These are phyloP conservation scores for Xerocomellus amylosporus DNA, from an alignment of 768 basidiomycete genomes.

Conservation along the genomic window DNA sequence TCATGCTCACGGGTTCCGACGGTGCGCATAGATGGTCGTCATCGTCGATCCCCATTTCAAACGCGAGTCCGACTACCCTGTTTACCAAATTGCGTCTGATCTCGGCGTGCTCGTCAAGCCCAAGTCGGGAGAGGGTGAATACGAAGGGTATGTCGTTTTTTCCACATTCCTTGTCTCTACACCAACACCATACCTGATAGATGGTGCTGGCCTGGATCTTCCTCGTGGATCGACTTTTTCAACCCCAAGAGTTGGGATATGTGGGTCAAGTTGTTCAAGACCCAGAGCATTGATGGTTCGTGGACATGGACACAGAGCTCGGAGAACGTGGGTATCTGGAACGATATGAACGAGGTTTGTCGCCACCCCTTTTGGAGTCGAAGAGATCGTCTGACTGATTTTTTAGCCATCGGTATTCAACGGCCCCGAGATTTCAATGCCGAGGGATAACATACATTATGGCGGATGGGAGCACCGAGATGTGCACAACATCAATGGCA, in stretches of 20 bases:
- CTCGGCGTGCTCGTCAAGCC: slow-evolving; percentile 81
- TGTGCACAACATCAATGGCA: slow-evolving; percentile 95
- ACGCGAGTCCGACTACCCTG: slow-evolving; percentile 72
- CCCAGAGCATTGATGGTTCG: slow-evolving; percentile 45
- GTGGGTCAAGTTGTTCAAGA: slow-evolving; percentile 86
- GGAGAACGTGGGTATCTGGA: slow-evolving; percentile 89
- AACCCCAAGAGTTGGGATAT: slow-evolving; percentile 85
- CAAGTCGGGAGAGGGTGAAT: slow-evolving; percentile 75
- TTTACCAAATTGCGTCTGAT: slow-evolving; percentile 82
- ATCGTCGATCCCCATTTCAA: slow-evolving; percentile 98
- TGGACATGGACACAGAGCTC: slow-evolving; percentile 83
- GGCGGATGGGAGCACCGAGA: slow-evolving; percentile 99
- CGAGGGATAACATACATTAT: slow-evolving; percentile 74
- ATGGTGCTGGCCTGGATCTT: slow-evolving; percentile 98
- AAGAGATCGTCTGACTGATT: background rate
- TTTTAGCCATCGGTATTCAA: slow-evolving; percentile 94
- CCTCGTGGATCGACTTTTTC: slow-evolving; percentile 98
- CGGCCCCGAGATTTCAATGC: slow-evolving; percentile 91
- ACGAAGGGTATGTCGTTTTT: slow-evolving; percentile 59
- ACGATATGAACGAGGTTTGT: slow-evolving; percentile 97
- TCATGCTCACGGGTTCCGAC: background rate
- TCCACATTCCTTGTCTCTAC: background rate
- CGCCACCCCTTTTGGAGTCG: background rate
- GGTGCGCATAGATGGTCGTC: slow-evolving; percentile 77
- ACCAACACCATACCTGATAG: background rate